A percentile compares a stretch with the other conserved stretches of the same genome.
phyloP scores from a whole-genome alignment of 345 rosid genomes.

The Excoecaria agallocha region DNA sequence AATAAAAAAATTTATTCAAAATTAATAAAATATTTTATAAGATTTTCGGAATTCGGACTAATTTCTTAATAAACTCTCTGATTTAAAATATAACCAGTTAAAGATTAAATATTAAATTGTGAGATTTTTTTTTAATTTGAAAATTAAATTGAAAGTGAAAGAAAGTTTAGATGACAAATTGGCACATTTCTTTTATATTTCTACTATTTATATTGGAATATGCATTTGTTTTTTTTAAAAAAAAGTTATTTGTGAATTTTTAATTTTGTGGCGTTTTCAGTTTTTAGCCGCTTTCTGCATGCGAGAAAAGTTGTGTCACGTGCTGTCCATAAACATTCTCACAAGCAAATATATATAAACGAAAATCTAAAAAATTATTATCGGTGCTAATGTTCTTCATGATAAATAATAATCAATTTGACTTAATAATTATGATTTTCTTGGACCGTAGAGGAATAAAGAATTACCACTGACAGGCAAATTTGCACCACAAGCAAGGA shows the following conservation, averaged over 20 bases:
- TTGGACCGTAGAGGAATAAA: background rate
- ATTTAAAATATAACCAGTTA: no score
- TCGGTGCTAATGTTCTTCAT: background rate
- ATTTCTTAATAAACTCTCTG: no score
- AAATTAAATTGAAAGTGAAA: no score
- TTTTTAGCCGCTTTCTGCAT: conserved; percentile 38
- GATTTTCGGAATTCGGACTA: no score
- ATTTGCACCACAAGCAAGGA: conserved; percentile 43
- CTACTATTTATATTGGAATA: no score
- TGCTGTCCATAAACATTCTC: conserved; percentile 38
- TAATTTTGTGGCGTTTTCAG: background rate
- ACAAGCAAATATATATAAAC: no score
- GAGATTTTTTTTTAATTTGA: no score
- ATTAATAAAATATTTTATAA: no score
- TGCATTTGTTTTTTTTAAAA: background rate
- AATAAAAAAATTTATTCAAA: no score
- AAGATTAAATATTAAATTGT: no score
- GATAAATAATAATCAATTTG: conserved; percentile 23
- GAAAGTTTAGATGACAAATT: no score
- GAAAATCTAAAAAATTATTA: background rate
- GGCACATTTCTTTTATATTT: no score
- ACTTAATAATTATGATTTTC: conserved; percentile 16
- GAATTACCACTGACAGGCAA: conserved; percentile 19
- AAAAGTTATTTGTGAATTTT: background rate
- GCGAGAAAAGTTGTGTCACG: conserved; percentile 53